Evolutionary conservation across 2,329 filamentous ascomycete species (phyloP), one percentile per base, ranked within the genome.

Genomic region (Fusarium abutilonis): DNA sequence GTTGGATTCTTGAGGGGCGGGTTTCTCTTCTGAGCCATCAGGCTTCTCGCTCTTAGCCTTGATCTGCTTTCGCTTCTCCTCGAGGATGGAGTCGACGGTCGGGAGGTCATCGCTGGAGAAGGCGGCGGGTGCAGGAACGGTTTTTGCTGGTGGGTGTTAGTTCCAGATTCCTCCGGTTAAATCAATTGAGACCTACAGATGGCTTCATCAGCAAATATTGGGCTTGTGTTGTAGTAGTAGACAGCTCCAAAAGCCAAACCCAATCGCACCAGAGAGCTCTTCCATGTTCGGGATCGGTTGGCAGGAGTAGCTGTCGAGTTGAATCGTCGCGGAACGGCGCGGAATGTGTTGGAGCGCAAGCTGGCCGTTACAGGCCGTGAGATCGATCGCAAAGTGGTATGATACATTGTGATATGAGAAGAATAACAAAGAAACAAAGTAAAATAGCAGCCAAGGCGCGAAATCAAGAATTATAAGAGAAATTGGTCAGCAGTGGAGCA

Each of bases 181-280:
- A 23, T 13, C 41, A 28, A 51, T 48, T 44, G 36, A 4, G 23
- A 78, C 89, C 67, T 84, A 96, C 93, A 84, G 68, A 84, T 78
- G 32, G 88, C 85, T 76, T 96, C 89, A 70, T 97, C 92, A 14
- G 93, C 91, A 76, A 98, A 98, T 19, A 92, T 82, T 50, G 88
- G 85, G 72, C 89, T 94, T 8, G 93, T 97, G 80, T 93, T 96
- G 77, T 98, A 99, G 78, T 91, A 97, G 80, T 98, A 99, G 45
- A 98, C 79, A 41, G 89, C 87, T 17, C 84, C 92, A 56, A 81
- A 83, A 0, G 92, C 93, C 52, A 95, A 74, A 65, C 87, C 91
- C 86, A 92, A 89, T 80, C 94, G 85, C 70, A 86, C 75, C 4
- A 83, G 83, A 47, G 87, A 83, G 75, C 87, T 89, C 83, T 93